Conservation (phyloP, 2,329 filamentous ascomycete species). For the Xylariaceae sp. region DNA sequence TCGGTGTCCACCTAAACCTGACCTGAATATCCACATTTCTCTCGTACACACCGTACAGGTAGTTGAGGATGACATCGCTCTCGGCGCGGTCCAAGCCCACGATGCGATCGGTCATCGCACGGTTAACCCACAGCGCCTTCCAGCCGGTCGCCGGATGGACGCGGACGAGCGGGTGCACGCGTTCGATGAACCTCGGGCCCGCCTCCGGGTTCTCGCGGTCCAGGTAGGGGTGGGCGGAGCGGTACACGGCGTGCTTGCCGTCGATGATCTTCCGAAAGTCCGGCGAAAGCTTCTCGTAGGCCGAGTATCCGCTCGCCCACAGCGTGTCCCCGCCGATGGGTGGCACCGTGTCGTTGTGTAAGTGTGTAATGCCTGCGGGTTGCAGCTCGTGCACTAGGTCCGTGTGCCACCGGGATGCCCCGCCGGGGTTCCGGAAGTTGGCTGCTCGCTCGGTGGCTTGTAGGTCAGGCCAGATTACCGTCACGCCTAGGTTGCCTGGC, state of each 20-base stretch:
- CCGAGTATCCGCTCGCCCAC: slow-evolving; percentile 71
- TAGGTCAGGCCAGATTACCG: slow-evolving; percentile 72
- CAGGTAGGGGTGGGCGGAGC: slow-evolving; percentile 67
- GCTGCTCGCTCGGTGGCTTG: slow-evolving; percentile 62
- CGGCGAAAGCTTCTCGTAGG: slow-evolving; percentile 74
- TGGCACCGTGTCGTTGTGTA: slow-evolving; percentile 71
- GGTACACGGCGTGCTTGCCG: slow-evolving; percentile 65
- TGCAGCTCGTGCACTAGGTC: slow-evolving; percentile 73
- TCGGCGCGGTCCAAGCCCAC: slow-evolving; percentile 70
- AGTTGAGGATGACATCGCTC: slow-evolving; percentile 68
- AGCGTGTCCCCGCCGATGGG: slow-evolving; percentile 70
- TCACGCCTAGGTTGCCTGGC: slow-evolving; percentile 65
- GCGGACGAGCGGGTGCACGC: slow-evolving; percentile 68
- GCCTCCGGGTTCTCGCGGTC: slow-evolving; percentile 63
- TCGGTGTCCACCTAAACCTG: slow-evolving; percentile 70
- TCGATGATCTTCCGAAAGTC: slow-evolving; percentile 72
- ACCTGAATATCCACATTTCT: slow-evolving; percentile 72
- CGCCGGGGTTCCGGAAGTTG: slow-evolving; percentile 68
- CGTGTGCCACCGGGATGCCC: slow-evolving; percentile 69
- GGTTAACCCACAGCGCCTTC: slow-evolving; percentile 75
- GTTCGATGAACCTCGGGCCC: slow-evolving; percentile 68
- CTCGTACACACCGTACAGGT: slow-evolving; percentile 71
- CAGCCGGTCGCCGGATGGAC: slow-evolving; percentile 74
- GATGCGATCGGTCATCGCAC: slow-evolving; percentile 68
- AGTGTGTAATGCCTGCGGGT: slow-evolving; percentile 70